phyloP scores from a whole-genome alignment of 495 filamentous ascomycete species.

The Penicillium macrosclerotiorum region DNA sequence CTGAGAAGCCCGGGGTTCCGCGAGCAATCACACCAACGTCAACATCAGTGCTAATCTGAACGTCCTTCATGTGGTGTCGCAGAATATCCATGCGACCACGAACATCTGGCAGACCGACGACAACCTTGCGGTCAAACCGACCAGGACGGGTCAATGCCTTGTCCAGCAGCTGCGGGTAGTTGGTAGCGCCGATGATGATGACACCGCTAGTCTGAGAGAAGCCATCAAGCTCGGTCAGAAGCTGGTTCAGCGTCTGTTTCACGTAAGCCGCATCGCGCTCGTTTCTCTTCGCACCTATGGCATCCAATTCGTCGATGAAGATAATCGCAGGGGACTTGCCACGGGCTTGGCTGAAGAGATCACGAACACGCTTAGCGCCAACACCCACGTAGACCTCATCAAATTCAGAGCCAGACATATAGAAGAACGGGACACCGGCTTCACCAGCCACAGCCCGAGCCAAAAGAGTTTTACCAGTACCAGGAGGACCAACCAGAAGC shows the following conservation, averaged over 20 bases:
- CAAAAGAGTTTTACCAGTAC: constrained; percentile 97
- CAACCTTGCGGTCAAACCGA: constrained; percentile 89
- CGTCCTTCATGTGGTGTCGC: constrained; percentile 84
- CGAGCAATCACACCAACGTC: constrained; percentile 79
- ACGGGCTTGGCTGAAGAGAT: constrained; percentile 87
- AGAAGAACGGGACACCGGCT: constrained; percentile 97
- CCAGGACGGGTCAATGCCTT: constrained; percentile 93
- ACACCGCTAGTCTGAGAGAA: constrained; percentile 93
- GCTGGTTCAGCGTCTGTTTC: constrained; percentile 95
- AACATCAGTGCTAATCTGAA: constrained; percentile 74
- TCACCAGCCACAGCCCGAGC: constrained; percentile 96
- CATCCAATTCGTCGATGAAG: constrained; percentile 97
- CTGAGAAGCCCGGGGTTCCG: constrained; percentile 87
- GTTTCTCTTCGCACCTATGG: constrained; percentile 91
- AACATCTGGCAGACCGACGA: constrained; percentile 90
- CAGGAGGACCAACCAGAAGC: constrained; percentile 89
- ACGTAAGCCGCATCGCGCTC: constrained; percentile 93
- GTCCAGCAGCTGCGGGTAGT: constrained; percentile 90
- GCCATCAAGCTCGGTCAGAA: constrained; percentile 96
- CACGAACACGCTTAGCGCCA: constrained; percentile 94
- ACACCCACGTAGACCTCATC: constrained; percentile 98
- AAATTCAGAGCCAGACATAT: constrained; percentile 98
- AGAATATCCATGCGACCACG: constrained; percentile 90
- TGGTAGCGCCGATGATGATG: constrained; percentile 93
- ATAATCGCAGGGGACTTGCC: constrained; percentile 91